phyloP scores from a whole-genome alignment of 148 eudicot species.

The Heliamphora exappendiculata region DNA sequence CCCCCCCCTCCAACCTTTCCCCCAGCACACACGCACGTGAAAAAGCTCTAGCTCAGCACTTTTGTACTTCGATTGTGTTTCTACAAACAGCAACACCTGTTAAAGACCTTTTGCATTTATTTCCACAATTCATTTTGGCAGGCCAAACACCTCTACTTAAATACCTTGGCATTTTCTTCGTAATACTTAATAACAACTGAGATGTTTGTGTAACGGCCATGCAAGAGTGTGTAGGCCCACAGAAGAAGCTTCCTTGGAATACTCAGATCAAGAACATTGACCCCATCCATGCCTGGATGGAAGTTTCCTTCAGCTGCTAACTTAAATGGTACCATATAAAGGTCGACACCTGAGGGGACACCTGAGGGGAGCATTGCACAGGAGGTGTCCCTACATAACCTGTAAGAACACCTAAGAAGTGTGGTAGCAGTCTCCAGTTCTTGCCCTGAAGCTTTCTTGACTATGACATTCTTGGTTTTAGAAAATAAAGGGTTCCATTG shows the following conservation, averaged over 20 bases:
- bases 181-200: constrained; percentile 80
- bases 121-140: background rate
- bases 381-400: constrained; percentile 79
- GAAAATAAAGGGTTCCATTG: constrained; percentile 76
- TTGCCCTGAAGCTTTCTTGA: constrained; percentile 68
- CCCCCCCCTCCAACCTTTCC: too few species aligned
- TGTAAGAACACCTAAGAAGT: constrained; percentile 73
- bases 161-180: constrained; percentile 90
- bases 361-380: constrained; percentile 60
- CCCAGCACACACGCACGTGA: too few species aligned
- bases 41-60: background rate
- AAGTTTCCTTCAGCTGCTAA: constrained; percentile 42
- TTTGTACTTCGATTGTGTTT: background rate
- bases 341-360: constrained; percentile 60
- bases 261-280: constrained; percentile 63
- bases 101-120: background rate
- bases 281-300: constrained; percentile 57
- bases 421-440: constrained; percentile 69
- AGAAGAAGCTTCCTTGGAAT: constrained; percentile 76
- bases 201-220: constrained; percentile 65
- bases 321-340: constrained; percentile 64
- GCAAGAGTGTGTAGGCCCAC: constrained; percentile 88
- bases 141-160: constrained; percentile 14
- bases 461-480: constrained; percentile 54
- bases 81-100: background rate